Percentiles rank a stretch among this genome's conserved stretches.
phyloP scores from a whole-genome alignment of 805 yeast genomes.

The Candida nonsorbophila region DNA sequence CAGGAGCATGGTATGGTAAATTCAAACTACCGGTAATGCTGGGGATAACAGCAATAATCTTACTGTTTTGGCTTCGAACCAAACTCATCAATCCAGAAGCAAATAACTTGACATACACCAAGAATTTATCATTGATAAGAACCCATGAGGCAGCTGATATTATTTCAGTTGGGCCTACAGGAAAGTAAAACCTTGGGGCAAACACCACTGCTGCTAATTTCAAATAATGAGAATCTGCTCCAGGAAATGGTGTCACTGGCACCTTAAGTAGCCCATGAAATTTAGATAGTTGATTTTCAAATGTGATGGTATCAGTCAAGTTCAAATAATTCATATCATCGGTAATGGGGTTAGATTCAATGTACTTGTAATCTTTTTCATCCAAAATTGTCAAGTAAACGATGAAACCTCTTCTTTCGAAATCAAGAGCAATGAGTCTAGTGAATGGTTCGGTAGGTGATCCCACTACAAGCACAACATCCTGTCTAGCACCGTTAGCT shows the following conservation, averaged over 20 bases:
- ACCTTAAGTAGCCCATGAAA: conserved; percentile 45
- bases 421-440: conserved; percentile 62
- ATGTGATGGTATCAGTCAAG: conserved; percentile 41
- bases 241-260: conserved; percentile 55
- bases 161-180: conserved; percentile 62
- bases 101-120: conserved; percentile 47
- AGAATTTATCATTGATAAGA: conserved; percentile 39
- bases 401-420: conserved; percentile 75
- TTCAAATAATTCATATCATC: conserved; percentile 66
- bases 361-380: conserved; percentile 49
- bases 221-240: conserved; percentile 52
- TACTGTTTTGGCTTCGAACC: conserved; percentile 45
- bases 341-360: conserved; percentile 52
- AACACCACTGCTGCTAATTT: conserved; percentile 61
- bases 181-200: conserved; percentile 65
- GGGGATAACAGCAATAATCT: conserved; percentile 50
- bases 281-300: conserved; percentile 43
- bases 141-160: conserved; percentile 50
- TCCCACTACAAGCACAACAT: conserved; percentile 71
- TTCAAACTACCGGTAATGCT: conserved; percentile 48
- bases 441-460: conserved; percentile 73
- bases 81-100: conserved; percentile 52
- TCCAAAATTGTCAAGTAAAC: conserved; percentile 71
- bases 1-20: conserved; percentile 63
- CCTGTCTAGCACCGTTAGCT: conserved; percentile 66